Conservation (phyloP, 257 asterid genomes). For the Solanum clarkiae region DNA sequence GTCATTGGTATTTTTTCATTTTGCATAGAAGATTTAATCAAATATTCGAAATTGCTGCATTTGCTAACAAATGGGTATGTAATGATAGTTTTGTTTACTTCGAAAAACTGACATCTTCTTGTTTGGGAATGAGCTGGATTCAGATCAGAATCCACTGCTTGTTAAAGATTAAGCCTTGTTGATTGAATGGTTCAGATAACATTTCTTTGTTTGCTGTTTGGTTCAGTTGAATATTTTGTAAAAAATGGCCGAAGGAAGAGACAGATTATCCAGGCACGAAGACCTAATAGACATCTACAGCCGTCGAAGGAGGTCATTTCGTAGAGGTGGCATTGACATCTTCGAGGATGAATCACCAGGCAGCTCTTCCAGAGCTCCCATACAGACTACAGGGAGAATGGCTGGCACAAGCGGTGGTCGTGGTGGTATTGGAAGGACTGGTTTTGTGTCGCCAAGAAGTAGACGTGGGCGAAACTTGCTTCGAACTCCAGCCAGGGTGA, state of each 20-base stretch:
- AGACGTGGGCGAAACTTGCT: neutral
- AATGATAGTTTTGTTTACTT: too few species aligned
- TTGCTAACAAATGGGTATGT: neutral
- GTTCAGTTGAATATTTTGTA: constrained; percentile 1
- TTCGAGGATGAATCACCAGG: constrained; percentile 21
- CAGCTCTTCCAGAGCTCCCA: constrained; percentile 14
- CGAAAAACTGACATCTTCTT: neutral
- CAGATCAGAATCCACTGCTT: too few species aligned
- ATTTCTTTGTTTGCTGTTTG: neutral
- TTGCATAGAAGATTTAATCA: neutral
- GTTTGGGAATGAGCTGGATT: neutral
- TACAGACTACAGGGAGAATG: constrained; percentile 4
- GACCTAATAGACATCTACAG: constrained; percentile 16
- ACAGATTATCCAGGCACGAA: constrained; percentile 34
- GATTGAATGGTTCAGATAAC: neutral
- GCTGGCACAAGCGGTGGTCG: neutral
- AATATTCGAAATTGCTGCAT: too few species aligned
- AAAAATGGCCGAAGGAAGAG: constrained; percentile 52
- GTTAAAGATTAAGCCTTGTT: neutral
- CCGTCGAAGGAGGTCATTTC: constrained; percentile 12
- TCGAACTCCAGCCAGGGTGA: constrained; percentile 14
- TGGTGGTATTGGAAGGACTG: neutral
- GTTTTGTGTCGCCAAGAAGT: neutral
- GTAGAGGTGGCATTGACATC: constrained; percentile 1
- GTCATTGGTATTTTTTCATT: neutral